Conservation (phyloP, 805 yeast species). For the Candida golubevii region DNA sequence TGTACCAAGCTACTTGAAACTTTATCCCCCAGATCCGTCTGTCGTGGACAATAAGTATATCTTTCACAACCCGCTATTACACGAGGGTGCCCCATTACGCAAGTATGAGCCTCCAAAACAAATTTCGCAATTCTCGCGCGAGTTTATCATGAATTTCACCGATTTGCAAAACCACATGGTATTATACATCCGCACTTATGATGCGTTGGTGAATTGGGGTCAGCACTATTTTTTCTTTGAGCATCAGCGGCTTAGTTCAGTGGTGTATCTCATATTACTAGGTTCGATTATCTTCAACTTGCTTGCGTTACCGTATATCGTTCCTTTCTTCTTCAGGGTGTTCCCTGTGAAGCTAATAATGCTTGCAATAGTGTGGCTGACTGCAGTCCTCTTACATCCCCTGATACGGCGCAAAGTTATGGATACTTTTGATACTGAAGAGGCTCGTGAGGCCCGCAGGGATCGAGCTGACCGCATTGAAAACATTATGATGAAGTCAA, state of each 20-base stretch:
- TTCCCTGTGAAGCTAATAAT: constrained; percentile 26
- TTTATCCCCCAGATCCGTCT: constrained; percentile 59
- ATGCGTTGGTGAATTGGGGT: constrained; percentile 46
- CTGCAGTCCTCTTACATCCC: constrained; percentile 48
- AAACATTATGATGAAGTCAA: constrained; percentile 20
- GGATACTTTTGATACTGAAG: constrained; percentile 54
- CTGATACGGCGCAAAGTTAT: constrained; percentile 43
- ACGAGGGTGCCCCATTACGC: constrained; percentile 45
- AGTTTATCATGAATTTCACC: constrained; percentile 71
- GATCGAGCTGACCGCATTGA: constrained; percentile 50
- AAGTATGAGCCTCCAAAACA: constrained; percentile 58
- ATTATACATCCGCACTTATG: constrained; percentile 59
- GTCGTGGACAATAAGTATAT: constrained; percentile 15
- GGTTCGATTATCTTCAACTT: constrained; percentile 16
- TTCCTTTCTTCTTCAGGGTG: constrained; percentile 27
- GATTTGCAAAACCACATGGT: constrained; percentile 82
- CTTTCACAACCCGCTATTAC: constrained; percentile 31
- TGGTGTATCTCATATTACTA: constrained; percentile 42
- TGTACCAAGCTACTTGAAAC: constrained; percentile 59
- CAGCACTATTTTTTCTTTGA: constrained; percentile 58
- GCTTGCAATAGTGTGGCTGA: constrained; percentile 49
- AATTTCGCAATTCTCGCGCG: constrained; percentile 72
- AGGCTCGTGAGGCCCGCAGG: constrained; percentile 51
- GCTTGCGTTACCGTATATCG: constrained; percentile 26
- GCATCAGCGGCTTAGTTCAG: constrained; percentile 55